Base-by-base conservation (phyloP, 139 green algal species). In the Edaphochlamys debaryana region DNA sequence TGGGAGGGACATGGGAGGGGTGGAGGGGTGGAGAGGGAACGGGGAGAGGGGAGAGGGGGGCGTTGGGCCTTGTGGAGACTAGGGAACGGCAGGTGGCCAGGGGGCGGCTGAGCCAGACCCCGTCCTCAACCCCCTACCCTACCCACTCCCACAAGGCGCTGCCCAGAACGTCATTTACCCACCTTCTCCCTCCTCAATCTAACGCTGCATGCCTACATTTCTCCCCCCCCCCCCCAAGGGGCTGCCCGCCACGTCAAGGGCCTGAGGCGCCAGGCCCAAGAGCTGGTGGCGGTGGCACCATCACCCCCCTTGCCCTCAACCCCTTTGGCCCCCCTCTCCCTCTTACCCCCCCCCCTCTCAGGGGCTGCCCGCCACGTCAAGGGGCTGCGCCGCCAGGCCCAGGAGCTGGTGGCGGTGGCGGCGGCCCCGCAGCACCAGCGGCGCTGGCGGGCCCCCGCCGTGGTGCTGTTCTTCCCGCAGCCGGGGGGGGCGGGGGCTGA, bases 301-400 rank as follows among this genome's bases (percentile, higher is more conserved):
- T 34, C 73, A 54, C 67, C 71, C 3, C 52, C 20, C 25, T 4
- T 30, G 37, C 29, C 19, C 52, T 56, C 34, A 72, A 19, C 58
- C 62, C 13, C 29, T 37, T 29, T 19, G 2, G 11, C 19, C 48
- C 73, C 22, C 72, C 23, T 36, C n/a, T n/a, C n/a, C n/a, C n/a
- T 11, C 27, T 7, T 2, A 42, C 37, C 29, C 17, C 29, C 30
- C 32, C 52, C 29, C 50, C 62, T 0, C 25, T 22, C 45, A 77
- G 66, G 66, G 19, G 27, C 48, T 9, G 0, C 40, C 7, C 41
- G 78, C 38, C 63, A 70, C 66, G 40, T 77, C 64, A 87, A 91
- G 83, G 91, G 92, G 9, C 81, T 95, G n/a, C 54, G 66, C 45
- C 85, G 89, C 67, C 92, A 95, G 85, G 87, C 80, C 29, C 32